These are phyloP conservation scores for Aspergillus novofumigatus DNA, from an alignment of 2,329 filamentous ascomycete genomes.

Conservation along the genomic window DNA sequence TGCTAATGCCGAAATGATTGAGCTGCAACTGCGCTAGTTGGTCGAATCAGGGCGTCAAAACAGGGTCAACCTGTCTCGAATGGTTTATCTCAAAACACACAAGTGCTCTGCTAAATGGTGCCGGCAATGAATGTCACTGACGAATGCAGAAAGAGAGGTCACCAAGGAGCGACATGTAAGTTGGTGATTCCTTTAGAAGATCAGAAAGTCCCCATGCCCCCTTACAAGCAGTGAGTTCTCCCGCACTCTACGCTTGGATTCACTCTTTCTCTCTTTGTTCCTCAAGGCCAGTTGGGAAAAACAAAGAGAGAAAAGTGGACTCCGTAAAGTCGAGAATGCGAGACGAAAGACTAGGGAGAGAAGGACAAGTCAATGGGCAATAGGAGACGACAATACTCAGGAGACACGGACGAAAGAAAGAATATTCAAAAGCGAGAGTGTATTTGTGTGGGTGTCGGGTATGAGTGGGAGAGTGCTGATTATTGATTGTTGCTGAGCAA, in stretches of 20 bases:
- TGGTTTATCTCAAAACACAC: background rate
- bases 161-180: background rate
- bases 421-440: background rate
- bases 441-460: background rate
- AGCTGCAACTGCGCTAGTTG: conserved; percentile 7
- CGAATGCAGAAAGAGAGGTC: background rate
- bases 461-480: background rate
- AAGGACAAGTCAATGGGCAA: background rate
- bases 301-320: background rate
- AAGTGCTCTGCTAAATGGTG: background rate
- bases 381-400: background rate
- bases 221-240: background rate
- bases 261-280: background rate
- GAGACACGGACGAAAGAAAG: background rate
- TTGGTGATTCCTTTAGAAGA: background rate
- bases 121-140: background rate
- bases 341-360: background rate
- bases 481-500: background rate
- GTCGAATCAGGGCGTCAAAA: conserved; percentile 5
- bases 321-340: background rate
- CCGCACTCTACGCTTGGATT: background rate
- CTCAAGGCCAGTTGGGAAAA: background rate
- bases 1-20: background rate
- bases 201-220: background rate
- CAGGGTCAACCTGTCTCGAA: conserved; percentile 27